Base-by-base conservation (phyloP, 305 asterid species). In the Lippia alba region DNA sequence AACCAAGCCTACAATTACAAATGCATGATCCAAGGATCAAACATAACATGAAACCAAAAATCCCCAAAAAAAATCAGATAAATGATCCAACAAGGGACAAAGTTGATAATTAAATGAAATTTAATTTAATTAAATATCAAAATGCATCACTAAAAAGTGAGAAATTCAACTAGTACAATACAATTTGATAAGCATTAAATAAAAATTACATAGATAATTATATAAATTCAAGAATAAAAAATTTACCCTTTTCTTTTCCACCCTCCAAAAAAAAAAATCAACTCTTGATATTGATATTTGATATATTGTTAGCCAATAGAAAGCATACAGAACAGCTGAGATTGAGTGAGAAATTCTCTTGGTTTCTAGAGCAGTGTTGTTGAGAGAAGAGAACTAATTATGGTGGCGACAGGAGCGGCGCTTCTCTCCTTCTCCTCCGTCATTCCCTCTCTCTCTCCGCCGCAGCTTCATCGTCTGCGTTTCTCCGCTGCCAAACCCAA, bases 391-490 rank as follows among this genome's bases (percentile, higher is more conserved):
- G 18, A 74, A 60, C 67, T 51, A 84, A 60, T 69, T 51, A 84
- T 80, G 87, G 83, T 59, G 71, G 76, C 74, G 51, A 71, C 82
- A 49, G 69, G 66, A 17, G 76, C 67, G 76, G 86, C 83, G 56
- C 66, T 76, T 70, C 64, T 77, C 69, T 76, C 83, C 58, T 78
- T 81, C 82, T 75, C 85, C 51, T 77, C 90, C 68, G 69, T 66
- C 80, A 82, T 79, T 55, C 75, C 72, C 57, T 75, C 81, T 60
- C 59, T 74, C 14, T 71, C 72, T 36, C 68, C 81, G 71, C 73
- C 81, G 71, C 73, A 59, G 71, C 75, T 71, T 69, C 68, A 49
- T 73, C 80, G 76, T 71, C 76, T 53, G 36, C 78, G 72, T 16
- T 71, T 76, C 69, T 76, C 82, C 71, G 44, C 57, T 36, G 10